A percentile compares a stretch with the other conserved stretches of the same genome.
phyloP scores from a whole-genome alignment of 257 asterid species.

The Rhazya stricta region DNA sequence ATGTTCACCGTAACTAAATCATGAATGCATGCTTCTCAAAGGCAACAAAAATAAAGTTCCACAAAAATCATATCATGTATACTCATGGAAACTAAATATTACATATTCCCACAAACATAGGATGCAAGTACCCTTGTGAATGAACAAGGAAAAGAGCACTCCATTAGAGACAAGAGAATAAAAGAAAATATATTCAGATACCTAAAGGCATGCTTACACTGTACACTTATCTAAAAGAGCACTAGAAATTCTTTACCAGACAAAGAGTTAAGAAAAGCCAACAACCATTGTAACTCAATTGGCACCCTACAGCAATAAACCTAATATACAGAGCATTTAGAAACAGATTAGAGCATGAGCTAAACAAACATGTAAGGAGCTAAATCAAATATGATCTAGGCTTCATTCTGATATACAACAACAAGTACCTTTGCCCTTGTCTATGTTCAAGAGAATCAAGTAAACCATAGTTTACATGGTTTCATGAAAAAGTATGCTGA shows the following conservation, averaged over 20 bases:
- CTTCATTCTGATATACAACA: not conserved
- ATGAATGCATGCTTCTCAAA: not conserved
- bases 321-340: not conserved
- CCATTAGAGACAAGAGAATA: not conserved
- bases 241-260: not conserved
- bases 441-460: not conserved
- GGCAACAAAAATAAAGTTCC: not conserved
- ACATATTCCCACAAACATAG: not conserved
- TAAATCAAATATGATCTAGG: not conserved
- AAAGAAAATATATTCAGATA: not conserved
- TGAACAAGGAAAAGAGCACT: not conserved
- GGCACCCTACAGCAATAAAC: not conserved
- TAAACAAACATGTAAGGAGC: not conserved
- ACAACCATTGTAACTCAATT: not conserved
- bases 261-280: not conserved
- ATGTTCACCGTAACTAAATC: not conserved
- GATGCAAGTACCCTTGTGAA: not conserved
- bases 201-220: not conserved
- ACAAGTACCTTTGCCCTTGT: not conserved
- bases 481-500: not conserved
- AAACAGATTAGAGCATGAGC: not conserved
- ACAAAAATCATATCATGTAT: not conserved
- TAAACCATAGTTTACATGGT: not conserved
- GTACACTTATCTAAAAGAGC: not conserved
- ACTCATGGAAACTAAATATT: not conserved